Percentiles rank a stretch among this genome's conserved stretches.
Conservation (phyloP, 306 rosid genomes). For the Casuarina equisetifolia region DNA sequence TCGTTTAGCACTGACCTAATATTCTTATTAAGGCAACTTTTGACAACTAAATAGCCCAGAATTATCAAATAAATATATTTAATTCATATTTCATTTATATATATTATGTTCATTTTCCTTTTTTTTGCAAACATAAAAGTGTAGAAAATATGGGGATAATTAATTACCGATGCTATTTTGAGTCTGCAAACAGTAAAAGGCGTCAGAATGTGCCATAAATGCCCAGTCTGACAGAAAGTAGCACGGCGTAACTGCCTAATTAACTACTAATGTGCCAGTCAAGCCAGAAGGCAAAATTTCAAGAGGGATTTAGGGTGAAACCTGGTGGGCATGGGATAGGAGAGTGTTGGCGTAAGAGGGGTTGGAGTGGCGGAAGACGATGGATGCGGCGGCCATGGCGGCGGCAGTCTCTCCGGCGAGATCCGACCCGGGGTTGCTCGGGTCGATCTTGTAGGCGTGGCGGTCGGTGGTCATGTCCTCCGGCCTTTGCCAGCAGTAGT, state of each 20-base stretch:
- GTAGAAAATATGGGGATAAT: no score
- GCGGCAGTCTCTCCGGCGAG: conserved; percentile 99
- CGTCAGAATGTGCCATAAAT: conserved; percentile 11
- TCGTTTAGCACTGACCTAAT: not conserved
- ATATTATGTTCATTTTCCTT: no score
- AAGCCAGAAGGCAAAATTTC: not conserved
- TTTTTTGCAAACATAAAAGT: no score
- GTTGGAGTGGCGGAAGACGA: conserved; percentile 82
- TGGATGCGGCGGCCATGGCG: conserved; percentile 97
- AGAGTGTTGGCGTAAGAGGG: conserved; percentile 75
- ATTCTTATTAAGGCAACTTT: no score
- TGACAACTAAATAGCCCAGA: no score
- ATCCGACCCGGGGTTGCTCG: conserved; percentile 96
- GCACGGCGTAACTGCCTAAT: conserved; percentile 41
- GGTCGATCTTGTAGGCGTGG: conserved; percentile 78
- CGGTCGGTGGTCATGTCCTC: conserved; percentile 99
- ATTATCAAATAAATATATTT: no score
- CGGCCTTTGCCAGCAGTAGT: conserved; percentile 99
- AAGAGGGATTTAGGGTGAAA: conserved; percentile 6
- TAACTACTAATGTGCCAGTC: conserved; percentile 35
- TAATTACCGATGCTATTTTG: not conserved
- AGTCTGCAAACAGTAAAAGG: not conserved
- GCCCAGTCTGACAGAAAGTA: conserved; percentile 33
- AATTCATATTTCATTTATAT: no score
- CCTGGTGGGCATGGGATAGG: conserved; percentile 85